Evolutionary conservation across 768 basidiomycete species (phyloP).

Genomic region (Pleurotus platypus): DNA sequence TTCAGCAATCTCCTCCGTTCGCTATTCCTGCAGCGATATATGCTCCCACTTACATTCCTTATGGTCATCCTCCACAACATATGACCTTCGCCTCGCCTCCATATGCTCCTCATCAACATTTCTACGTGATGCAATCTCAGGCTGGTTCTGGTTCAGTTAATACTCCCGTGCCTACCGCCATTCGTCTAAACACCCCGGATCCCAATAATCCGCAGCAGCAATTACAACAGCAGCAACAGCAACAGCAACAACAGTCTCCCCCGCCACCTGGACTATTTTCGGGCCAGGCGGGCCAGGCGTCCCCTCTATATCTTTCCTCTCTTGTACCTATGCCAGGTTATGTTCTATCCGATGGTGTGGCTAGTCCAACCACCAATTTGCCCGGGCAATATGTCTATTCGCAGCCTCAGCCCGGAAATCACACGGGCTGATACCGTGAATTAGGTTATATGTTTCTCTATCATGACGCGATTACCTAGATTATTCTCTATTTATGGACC

Average conservation of each 20-base stretch:
- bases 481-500: too few relatives aligned
- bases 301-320: background rate
- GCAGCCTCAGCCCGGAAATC: too few relatives aligned
- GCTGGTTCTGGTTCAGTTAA: background rate
- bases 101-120: background rate
- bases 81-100: background rate
- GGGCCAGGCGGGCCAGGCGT: background rate
- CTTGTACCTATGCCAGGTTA: background rate
- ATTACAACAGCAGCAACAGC: background rate
- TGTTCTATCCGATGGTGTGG: background rate
- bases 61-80: background rate
- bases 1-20: background rate
- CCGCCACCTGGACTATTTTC: background rate
- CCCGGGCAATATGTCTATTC: background rate
- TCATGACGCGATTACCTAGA: too few relatives aligned
- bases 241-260: background rate
- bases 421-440: too few relatives aligned
- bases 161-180: background rate
- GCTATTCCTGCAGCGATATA: background rate
- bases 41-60: background rate
- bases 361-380: background rate
- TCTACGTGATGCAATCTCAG: background rate
- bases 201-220: background rate
- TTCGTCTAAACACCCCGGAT: background rate
- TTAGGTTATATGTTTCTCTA: too few relatives aligned